Base-by-base conservation (phyloP, 192 early-diverging fungal genomes). In the Gaertneriomyces sp. region DNA sequence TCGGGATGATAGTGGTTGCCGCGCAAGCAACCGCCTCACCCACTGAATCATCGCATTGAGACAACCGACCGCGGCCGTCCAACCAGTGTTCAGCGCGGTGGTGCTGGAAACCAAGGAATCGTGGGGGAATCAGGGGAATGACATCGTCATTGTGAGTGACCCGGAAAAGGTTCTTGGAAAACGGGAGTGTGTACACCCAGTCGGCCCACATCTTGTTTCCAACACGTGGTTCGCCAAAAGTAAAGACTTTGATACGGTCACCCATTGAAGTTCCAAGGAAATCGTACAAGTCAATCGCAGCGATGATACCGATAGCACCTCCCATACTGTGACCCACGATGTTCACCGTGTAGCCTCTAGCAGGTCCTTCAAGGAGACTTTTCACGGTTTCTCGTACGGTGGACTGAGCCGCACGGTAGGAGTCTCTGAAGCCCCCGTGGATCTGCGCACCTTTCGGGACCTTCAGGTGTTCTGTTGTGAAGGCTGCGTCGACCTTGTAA, bases 291-390 rank as follows among this genome's bases (percentile, higher is more conserved):
- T 78, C 72, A 41, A 74, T 58, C 6, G 70, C 69, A 6, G 71
- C 69, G 6, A 78, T 19, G 9, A 68, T 33, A 38, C 66, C 33
- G 12, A 68, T 43, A 9, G 76, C 76, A 14, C 61, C 76, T 19
- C 76, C 76, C n/a, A 78, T 45, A 16, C 55, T 61, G 66, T 78
- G 76, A 1, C 76, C 76, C 5, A 65, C 63, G 42, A 78, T 66
- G 12, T 42, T 33, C 10, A 74, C 25, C 25, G 12, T 52, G 61
- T 58, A 78, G 7, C 44, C 60, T 10, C 47, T 66, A 47, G 42
- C 42, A 9, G 19, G 8, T 14, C 53, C 51, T n/a, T 60, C n/a
- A 11, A 42, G n/a, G 33, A 61, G 19, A 38, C 50, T 8, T 41
- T 46, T 16, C 19, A 73, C 60, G 51, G 61, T 38, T 11, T 17